phyloP scores from a whole-genome alignment of 1,284 basidiomycete species.

The Bjerkandera adusta region DNA sequence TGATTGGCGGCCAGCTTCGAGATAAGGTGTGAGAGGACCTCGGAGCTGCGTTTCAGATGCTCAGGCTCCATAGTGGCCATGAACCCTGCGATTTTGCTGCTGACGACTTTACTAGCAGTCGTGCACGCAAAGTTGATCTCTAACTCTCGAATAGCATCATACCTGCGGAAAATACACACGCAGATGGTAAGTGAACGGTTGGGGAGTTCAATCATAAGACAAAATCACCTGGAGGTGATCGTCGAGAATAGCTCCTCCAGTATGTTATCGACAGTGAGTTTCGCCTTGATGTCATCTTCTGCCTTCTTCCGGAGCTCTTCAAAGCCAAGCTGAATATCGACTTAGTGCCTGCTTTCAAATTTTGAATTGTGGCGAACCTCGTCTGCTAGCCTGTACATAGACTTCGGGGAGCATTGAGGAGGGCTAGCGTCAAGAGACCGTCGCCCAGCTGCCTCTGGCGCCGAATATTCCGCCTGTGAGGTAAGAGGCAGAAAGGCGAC shows the following conservation, averaged over 20 bases:
- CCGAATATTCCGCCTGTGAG: slow-evolving; percentile 7
- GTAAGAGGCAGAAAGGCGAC: slow-evolving; percentile 7
- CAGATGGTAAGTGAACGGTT: neutral
- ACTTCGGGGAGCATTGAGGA: slow-evolving; percentile 20
- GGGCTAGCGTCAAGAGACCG: neutral
- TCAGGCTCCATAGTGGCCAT: too few relatives aligned
- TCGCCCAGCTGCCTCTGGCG: neutral
- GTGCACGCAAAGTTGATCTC: neutral
- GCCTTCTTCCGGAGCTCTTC: slow-evolving; percentile 16
- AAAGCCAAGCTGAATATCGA: slow-evolving; percentile 18
- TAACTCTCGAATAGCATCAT: slow-evolving; percentile 3
- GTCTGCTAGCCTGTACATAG: slow-evolving; percentile 23
- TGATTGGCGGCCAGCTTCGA: too few relatives aligned
- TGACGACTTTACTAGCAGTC: neutral
- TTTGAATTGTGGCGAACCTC: slow-evolving; percentile 8
- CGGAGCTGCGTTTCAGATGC: too few relatives aligned
- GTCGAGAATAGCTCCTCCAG: slow-evolving; percentile 21
- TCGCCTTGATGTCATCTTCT: slow-evolving; percentile 10
- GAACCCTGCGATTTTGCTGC: too few relatives aligned
- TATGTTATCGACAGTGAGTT: slow-evolving; percentile 17
- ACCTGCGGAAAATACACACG: neutral
- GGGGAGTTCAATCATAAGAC: neutral
- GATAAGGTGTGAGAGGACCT: too few relatives aligned
- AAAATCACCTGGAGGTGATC: slow-evolving; percentile 14
- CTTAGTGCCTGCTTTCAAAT: neutral